Percentiles rank a stretch among this genome's conserved stretches.
Evolutionary conservation across 2,329 filamentous ascomycete species (phyloP).

Genomic region (Colletotrichum filicis): DNA sequence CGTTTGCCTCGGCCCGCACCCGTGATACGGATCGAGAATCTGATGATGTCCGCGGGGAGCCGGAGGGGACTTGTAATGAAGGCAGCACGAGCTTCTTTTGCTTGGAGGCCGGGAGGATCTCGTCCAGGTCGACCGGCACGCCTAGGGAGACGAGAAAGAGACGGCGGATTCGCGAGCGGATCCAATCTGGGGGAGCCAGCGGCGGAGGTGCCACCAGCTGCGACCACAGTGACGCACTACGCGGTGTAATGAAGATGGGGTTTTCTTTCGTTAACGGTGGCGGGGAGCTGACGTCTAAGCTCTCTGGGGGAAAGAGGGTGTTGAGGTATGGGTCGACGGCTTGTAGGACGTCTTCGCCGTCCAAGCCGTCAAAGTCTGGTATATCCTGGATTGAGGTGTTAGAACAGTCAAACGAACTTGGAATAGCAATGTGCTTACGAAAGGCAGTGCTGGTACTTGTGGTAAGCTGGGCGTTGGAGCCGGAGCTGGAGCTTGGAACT

Average conservation of each 20-base stretch:
- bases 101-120: conserved; percentile 95
- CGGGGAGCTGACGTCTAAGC: conserved; percentile 61
- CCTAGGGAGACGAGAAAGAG: conserved; percentile 96
- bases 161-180: conserved; percentile 91
- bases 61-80: conserved; percentile 70
- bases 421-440: conserved; percentile 46
- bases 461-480: conserved; percentile 45
- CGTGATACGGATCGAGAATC: conserved; percentile 62
- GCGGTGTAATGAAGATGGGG: conserved; percentile 83
- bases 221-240: conserved; percentile 92
- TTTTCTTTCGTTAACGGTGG: conserved; percentile 64
- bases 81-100: conserved; percentile 97
- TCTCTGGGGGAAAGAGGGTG: conserved; percentile 70
- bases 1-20: conserved; percentile 59
- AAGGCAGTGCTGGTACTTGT: conserved; percentile 53
- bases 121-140: conserved; percentile 95
- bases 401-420: conserved; percentile 57
- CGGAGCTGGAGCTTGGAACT: conserved; percentile 45
- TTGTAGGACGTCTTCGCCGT: conserved; percentile 68
- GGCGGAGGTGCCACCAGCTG: conserved; percentile 95
- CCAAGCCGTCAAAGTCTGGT: conserved; percentile 73
- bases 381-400: conserved; percentile 47
- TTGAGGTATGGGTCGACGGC: conserved; percentile 75
- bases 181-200: conserved; percentile 96
- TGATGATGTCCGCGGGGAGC: conserved; percentile 65